Conservation (phyloP, 345 rosid genomes). For the Rhodamnia argentea region DNA sequence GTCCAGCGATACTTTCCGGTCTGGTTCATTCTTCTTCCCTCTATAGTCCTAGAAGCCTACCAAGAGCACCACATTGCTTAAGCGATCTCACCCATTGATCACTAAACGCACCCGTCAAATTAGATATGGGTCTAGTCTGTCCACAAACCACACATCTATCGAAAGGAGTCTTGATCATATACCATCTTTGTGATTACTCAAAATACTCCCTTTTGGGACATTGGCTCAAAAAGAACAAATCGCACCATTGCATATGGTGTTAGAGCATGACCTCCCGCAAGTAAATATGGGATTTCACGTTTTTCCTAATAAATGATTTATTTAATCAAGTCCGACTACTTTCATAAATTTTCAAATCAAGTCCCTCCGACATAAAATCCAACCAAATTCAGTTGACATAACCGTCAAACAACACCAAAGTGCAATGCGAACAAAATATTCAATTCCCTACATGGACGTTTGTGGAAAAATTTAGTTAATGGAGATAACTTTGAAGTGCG, state of each 20-base stretch:
- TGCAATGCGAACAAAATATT: background rate
- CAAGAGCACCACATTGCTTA: background rate
- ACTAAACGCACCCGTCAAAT: background rate
- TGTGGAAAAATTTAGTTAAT: background rate
- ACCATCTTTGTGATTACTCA: background rate
- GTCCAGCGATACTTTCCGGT: background rate
- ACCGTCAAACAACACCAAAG: accelerated
- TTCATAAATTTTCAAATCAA: background rate
- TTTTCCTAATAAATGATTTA: background rate
- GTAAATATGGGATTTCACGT: background rate
- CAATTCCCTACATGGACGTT: background rate
- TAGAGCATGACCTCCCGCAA: background rate
- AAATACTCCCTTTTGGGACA: background rate
- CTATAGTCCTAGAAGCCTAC: background rate
- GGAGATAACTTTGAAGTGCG: background rate
- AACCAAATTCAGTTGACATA: background rate
- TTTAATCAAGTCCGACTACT: background rate
- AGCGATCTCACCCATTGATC: background rate
- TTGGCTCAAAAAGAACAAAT: background rate
- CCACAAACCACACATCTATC: background rate
- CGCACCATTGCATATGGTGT: background rate
- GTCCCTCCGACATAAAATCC: background rate
- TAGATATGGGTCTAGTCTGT: background rate
- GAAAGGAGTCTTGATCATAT: background rate
- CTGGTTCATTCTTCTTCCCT: background rate